Conservation (phyloP, 441 rosid genomes). For the Sinapis alba region DNA sequence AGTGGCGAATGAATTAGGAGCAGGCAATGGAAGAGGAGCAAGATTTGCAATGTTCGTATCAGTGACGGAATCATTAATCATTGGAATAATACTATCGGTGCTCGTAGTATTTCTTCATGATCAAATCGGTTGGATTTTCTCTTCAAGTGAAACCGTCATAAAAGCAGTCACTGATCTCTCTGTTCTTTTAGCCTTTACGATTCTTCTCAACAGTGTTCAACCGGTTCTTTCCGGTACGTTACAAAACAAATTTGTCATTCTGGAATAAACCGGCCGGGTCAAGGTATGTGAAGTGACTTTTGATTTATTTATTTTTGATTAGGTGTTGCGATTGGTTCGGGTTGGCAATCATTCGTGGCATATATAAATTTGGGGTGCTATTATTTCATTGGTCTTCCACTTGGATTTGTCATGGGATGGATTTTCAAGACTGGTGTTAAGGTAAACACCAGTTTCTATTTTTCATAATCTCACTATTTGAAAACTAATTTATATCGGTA, state of each 20-base stretch:
- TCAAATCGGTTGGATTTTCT: conserved; percentile 60
- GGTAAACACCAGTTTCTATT: conserved; percentile 33
- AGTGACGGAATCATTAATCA: conserved; percentile 50
- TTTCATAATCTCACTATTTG: background rate
- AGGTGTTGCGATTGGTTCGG: conserved; percentile 89
- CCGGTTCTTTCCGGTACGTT: conserved; percentile 74
- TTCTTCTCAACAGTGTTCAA: conserved; percentile 78
- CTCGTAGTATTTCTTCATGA: conserved; percentile 46
- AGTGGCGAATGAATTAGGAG: conserved; percentile 79
- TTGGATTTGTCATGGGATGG: conserved; percentile 67
- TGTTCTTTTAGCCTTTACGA: conserved; percentile 52
- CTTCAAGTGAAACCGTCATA: conserved; percentile 54
- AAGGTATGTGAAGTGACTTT: background rate
- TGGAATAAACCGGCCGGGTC: background rate
- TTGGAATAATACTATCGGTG: conserved; percentile 54
- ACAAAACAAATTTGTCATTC: background rate
- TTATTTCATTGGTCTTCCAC: conserved; percentile 70
- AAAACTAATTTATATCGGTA: background rate
- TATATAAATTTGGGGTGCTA: conserved; percentile 76
- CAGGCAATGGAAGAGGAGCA: conserved; percentile 66
- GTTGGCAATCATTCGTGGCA: conserved; percentile 80
- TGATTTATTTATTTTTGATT: background rate
- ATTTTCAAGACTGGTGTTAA: conserved; percentile 50
- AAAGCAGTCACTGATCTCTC: conserved; percentile 54
- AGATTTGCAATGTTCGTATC: conserved; percentile 59